Base-by-base conservation (phyloP, 371 early-diverging fungal genomes). In the Circinella minor region DNA sequence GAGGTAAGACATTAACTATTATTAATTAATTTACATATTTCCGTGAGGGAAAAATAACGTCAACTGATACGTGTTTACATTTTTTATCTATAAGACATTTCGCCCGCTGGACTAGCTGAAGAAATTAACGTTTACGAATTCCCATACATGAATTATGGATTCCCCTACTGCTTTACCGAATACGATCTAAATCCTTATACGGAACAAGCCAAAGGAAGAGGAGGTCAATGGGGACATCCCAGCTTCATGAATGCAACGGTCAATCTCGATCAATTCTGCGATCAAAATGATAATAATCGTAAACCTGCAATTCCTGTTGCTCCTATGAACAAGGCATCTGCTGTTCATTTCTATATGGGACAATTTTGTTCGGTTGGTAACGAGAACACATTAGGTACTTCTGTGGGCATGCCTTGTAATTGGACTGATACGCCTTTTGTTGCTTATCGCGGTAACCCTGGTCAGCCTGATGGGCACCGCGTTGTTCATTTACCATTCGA, bases 381-480 rank as follows among this genome's bases (percentile, higher is more conserved):
- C 51, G 15, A 55, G 0, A 66, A 70, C 0, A 78, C 80, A 0
- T 18, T 69, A 34, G 82, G 77, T 37, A 79, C 84, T 2, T 81
- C 84, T 34, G 82, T 81, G 11, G 84, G 84, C 13, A 66, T 84
- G 66, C 84, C 84, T 55, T 84, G 84, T 63, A 80, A 78, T 55
- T 84, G 84, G 84, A 84, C 84, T 5, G 79, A 84, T 66, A 79
- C 82, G 0, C 80, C 80, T 51, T 70, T 80, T 36, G 66, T 81
- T 38, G 82, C 82, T 5, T 77, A 83, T 20, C 81, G 74, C 39
- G 81, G 81, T 55, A 10, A 39, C 1, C 11, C 63, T n/a, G 76
- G 71, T 4, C 66, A 73, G 43, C 18, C 73, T 7, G 63, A 48
- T 20, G 82, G 82, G 3, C 80, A 82, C 46, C 77, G 71, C 43